These are phyloP conservation scores for Debaryomyces prosopidis DNA, from an alignment of 805 yeast species.

Conservation along the genomic window DNA sequence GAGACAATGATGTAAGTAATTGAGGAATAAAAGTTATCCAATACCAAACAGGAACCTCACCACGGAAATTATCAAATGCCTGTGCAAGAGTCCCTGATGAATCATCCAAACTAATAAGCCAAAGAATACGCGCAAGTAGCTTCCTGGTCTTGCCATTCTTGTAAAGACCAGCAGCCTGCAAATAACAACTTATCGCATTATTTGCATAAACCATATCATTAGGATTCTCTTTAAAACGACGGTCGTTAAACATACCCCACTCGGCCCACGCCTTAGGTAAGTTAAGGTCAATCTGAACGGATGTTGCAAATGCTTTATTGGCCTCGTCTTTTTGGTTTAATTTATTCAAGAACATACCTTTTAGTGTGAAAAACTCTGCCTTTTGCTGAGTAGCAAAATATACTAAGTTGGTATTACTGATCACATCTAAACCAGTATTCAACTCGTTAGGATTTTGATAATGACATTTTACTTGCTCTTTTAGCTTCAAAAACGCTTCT, in stretches of 20 bases:
- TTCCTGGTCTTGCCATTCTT: constrained; percentile 90
- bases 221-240: constrained; percentile 80
- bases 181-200: constrained; percentile 91
- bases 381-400: constrained; percentile 97
- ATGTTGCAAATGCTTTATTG: constrained; percentile 96
- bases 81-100: constrained; percentile 73
- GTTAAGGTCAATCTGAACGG: constrained; percentile 92
- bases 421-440: constrained; percentile 94
- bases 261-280: constrained; percentile 99
- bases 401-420: constrained; percentile 92
- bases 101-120: constrained; percentile 93
- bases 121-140: constrained; percentile 81
- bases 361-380: constrained; percentile 95
- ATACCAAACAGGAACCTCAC: constrained; percentile 98
- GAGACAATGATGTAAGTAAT: constrained; percentile 82
- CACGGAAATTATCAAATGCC: constrained; percentile 89
- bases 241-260: constrained; percentile 96
- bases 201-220: constrained; percentile 81
- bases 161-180: constrained; percentile 96
- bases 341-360: constrained; percentile 96
- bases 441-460: constrained; percentile 88
- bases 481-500: constrained; percentile 91
- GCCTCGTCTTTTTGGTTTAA: constrained; percentile 91
- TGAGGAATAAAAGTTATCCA: constrained; percentile 98
- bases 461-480: constrained; percentile 98